Base-by-base conservation (phyloP, 192 early-diverging fungal genomes). In the Phycomyces blakesleeanus region DNA sequence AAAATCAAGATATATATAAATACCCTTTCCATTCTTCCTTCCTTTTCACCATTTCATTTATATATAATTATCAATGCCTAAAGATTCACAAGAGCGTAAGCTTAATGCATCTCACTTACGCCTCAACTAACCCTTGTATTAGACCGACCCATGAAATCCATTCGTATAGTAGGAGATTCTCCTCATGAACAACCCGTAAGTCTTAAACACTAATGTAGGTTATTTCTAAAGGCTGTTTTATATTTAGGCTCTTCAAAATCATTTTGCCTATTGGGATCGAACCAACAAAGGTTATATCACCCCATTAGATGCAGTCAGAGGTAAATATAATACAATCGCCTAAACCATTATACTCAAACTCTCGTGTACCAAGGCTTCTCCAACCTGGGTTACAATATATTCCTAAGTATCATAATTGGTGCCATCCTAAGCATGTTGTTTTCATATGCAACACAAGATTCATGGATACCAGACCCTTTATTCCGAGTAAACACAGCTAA, bases 251-350 rank as follows among this genome's bases (percentile, higher is more conserved):
- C 15, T 63, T 22, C 50, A 63, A 41, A 63, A 63, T 8, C 61
- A 63, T 20, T 34, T 63, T 20, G 22, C 51, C 16, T 63, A 52
- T 41, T 63, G 61, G 61, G 61, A 63, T 24, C 51, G 37, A 14
- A 54, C 51, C 21, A 27, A 63, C 21, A 63, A 63, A 40, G 61
- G 61, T 15, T 54, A 54, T 9, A 54, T 63, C 38, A 63, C 61
- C 27, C 61, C 61, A 22, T 22, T 54, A 27, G 61, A 63, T 37
- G 22, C 51, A 5, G 26, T 63, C 26, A 27, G 20, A 27, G 61
- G 61, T 63, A 54, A 34, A 24, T 25, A 41, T 16, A 1, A 21
- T 25, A 41, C 3, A 59, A 27, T 16, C 34, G 27, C 10, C 8
- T n/a, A 55, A n/a, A 9, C 14, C 15, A n/a, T 55, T 29, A 26